phyloP scores from a whole-genome alignment of 345 rosid genomes.

The Ailanthus altissimus region DNA sequence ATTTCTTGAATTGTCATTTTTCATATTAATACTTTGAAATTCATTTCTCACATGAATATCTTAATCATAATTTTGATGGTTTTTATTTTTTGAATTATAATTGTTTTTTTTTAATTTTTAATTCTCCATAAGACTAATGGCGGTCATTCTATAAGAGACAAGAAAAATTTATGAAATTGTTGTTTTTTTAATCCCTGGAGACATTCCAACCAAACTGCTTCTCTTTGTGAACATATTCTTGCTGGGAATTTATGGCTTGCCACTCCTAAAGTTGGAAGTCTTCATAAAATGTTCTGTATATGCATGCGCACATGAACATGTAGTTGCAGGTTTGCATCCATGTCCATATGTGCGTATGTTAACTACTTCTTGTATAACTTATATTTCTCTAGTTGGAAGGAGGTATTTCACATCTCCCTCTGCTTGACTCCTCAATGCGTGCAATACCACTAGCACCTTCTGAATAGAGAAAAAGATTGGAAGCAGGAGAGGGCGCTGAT shows the following conservation, averaged over 20 bases:
- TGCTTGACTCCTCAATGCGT: slow-evolving; percentile 68
- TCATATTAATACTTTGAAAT: neutral
- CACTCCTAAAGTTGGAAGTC: neutral
- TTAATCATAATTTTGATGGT: neutral
- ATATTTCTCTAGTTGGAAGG: slow-evolving; percentile 64
- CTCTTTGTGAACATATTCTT: neutral
- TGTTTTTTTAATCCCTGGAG: neutral
- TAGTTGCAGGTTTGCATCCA: neutral
- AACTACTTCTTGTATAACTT: neutral
- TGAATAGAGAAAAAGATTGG: slow-evolving; percentile 76
- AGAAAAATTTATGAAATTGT: neutral
- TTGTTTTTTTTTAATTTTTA: neutral
- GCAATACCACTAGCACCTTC: slow-evolving; percentile 79
- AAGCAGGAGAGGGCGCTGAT: slow-evolving; percentile 35
- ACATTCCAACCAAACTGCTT: neutral
- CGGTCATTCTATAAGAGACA: neutral
- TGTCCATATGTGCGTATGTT: neutral
- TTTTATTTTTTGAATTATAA: neutral
- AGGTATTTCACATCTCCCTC: slow-evolving; percentile 78
- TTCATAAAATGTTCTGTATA: neutral
- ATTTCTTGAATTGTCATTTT: neutral
- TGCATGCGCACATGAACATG: neutral
- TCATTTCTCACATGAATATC: neutral
- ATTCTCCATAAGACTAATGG: neutral
- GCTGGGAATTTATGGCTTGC: neutral